Evolutionary conservation across 306 rosid genomes (phyloP), one percentile per base, ranked within the genome.

Genomic region (Cicer pinnatifidum): DNA sequence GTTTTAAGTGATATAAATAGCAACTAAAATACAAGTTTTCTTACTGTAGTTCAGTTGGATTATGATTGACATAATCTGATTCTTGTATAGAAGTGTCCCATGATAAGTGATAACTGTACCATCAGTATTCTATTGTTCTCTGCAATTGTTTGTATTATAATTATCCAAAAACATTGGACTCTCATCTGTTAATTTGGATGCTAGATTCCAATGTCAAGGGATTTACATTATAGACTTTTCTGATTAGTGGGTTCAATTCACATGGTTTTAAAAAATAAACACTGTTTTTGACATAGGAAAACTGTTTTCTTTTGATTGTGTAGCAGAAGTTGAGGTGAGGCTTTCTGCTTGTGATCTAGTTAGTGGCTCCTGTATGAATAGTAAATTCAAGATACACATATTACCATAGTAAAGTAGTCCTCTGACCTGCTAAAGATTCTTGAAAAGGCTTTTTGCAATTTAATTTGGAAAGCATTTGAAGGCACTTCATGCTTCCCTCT

Each of bases 341-440:
- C 71, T 46, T 74, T 68, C 13, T 73, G 64, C 58, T 23, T 44
- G 50, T 78, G 43, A 72, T 78, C 37, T 35, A 33, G 79, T 66
- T 35, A 33, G 79, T 66, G 52, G 56, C 71, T 39, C 69, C 50
- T 59, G 69, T 44, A 44, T 2, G 11, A 69, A 61, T n/a, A 8
- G 51, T 46, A n/a, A 73, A 52, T 43, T 51, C 73, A 67, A 35
- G 64, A 16, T 46, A 60, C 48, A 57, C 57, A 50, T 48, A 46
- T 17, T 51, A 35, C 61, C 38, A 8, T 72, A 54, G 47, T 48
- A 35, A 20, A 33, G 78, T 62, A 15, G 63, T 61, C 59, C 19
- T 9, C 69, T 73, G 50, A 16, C 38, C 12, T 45, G 43, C 72
- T 19, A 20, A 41, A 35, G 28, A 54, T 56, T 63, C 17, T 62